These are phyloP conservation scores for Tetrahymena borealis DNA, from an alignment of 73 alveolate genomes.

Conservation along the genomic window DNA sequence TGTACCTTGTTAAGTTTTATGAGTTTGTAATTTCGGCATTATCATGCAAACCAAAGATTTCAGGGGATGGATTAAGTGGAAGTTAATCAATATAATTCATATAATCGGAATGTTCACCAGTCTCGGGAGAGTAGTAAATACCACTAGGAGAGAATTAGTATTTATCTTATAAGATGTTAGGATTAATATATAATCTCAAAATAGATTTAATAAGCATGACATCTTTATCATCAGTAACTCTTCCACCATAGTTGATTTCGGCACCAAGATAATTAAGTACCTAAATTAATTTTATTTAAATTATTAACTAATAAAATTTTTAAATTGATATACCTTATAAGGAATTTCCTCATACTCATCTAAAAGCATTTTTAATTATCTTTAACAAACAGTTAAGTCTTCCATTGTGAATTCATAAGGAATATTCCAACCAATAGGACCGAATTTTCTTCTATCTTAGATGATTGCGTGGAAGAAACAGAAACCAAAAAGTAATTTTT, in stretches of 20 bases:
- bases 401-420: slow-evolving; percentile 97
- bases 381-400: slow-evolving; percentile 94
- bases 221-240: slow-evolving; percentile 95
- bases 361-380: slow-evolving; percentile 92
- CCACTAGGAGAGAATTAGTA: slow-evolving; percentile 92
- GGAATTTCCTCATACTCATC: slow-evolving; percentile 94
- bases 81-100: slow-evolving; percentile 71
- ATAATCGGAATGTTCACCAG: slow-evolving; percentile 95
- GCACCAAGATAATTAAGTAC: slow-evolving; percentile 94
- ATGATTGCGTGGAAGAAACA: slow-evolving; percentile 99
- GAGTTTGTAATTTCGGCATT: slow-evolving; percentile 96
- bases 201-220: slow-evolving; percentile 89
- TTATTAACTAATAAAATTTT: neutral
- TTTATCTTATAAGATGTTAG: slow-evolving; percentile 73
- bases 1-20: slow-evolving; percentile 80
- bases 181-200: slow-evolving; percentile 86
- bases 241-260: slow-evolving; percentile 96
- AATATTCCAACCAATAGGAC: slow-evolving; percentile 96
- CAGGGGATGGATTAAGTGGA: slow-evolving; percentile 92
- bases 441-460: slow-evolving; percentile 98
- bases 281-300: neutral
- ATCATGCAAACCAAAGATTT: slow-evolving; percentile 94
- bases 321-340: slow-evolving; percentile 53
- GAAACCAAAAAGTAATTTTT: slow-evolving; percentile 95
- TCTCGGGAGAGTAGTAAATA: slow-evolving; percentile 86